Percentiles rank a stretch among this genome's conserved stretches.
Evolutionary conservation across 371 early-diverging fungal species (phyloP).

Genomic region (Dinochytrium kinnereticum): DNA sequence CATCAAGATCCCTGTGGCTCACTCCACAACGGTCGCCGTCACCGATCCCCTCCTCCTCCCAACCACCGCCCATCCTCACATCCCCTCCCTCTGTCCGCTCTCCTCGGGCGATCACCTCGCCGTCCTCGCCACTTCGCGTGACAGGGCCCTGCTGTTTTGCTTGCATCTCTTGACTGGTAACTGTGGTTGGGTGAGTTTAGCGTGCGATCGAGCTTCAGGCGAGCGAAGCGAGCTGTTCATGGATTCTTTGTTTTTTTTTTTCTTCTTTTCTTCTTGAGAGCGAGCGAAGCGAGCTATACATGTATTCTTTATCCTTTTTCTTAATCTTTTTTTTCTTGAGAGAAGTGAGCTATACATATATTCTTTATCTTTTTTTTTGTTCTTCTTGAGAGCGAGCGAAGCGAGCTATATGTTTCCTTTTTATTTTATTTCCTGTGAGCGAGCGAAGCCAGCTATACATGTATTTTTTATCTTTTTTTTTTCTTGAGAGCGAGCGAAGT

Average conservation of each 20-base stretch:
- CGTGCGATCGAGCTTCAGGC: not conserved
- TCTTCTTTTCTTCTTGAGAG: too few relatives aligned
- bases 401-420: too few relatives aligned
- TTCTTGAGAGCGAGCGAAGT: too few relatives aligned
- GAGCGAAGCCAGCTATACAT: too few relatives aligned
- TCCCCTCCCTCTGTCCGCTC: constrained; percentile 11
- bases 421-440: too few relatives aligned
- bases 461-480: too few relatives aligned
- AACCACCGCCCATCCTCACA: not conserved
- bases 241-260: not conserved
- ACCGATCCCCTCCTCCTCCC: not conserved
- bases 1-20: not conserved
- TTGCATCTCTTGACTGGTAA: constrained; percentile 10
- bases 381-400: too few relatives aligned
- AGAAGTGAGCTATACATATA: too few relatives aligned
- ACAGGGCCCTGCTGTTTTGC: not conserved
- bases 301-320: too few relatives aligned
- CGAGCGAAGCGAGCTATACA: too few relatives aligned
- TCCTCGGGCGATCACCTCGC: not conserved
- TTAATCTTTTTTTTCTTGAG: too few relatives aligned
- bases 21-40: not conserved
- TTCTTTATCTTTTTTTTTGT: too few relatives aligned
- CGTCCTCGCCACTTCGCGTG: not conserved
- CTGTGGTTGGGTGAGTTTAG: constrained; percentile 2
- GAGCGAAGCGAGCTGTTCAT: not conserved